phyloP scores from a whole-genome alignment of 2,329 filamentous ascomycete genomes.

The Paraphoma sp. region DNA sequence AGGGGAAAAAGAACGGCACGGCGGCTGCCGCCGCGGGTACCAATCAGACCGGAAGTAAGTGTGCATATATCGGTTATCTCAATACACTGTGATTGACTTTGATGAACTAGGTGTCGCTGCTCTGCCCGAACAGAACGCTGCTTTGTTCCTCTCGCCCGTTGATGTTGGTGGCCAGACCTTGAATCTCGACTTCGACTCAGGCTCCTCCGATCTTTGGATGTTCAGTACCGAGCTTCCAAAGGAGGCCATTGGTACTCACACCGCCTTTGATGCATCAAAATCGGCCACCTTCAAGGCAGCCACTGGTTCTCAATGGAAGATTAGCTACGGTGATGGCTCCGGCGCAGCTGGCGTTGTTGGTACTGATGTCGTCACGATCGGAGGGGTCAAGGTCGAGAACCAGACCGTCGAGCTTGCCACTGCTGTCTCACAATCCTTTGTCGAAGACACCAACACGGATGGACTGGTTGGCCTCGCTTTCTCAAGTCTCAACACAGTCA shows the following conservation, averaged over 20 bases:
- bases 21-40: conserved; percentile 14
- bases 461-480: conserved; percentile 76
- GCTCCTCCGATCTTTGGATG: conserved; percentile 77
- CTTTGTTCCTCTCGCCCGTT: conserved; percentile 74
- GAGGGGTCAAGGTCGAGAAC: conserved; percentile 65
- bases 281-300: conserved; percentile 59
- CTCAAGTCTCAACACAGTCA: conserved; percentile 65
- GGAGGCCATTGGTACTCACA: conserved; percentile 57
- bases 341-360: conserved; percentile 69
- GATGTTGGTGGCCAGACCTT: conserved; percentile 73
- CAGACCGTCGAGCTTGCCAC: conserved; percentile 75
- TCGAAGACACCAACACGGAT: conserved; percentile 65
- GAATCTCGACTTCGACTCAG: conserved; percentile 77
- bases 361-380: conserved; percentile 71
- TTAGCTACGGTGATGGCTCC: conserved; percentile 74
- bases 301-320: conserved; percentile 63
- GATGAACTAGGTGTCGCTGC: conserved; percentile 58
- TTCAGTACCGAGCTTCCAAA: conserved; percentile 67
- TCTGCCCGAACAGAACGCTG: conserved; percentile 69
- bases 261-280: conserved; percentile 61
- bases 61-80: neutral
- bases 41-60: conserved; percentile 55
- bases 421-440: conserved; percentile 64
- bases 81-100: neutral
- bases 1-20: conserved; percentile 13